These are phyloP conservation scores for Sporothrix variecibatus DNA, from an alignment of 2,329 filamentous ascomycete species.

Conservation along the genomic window DNA sequence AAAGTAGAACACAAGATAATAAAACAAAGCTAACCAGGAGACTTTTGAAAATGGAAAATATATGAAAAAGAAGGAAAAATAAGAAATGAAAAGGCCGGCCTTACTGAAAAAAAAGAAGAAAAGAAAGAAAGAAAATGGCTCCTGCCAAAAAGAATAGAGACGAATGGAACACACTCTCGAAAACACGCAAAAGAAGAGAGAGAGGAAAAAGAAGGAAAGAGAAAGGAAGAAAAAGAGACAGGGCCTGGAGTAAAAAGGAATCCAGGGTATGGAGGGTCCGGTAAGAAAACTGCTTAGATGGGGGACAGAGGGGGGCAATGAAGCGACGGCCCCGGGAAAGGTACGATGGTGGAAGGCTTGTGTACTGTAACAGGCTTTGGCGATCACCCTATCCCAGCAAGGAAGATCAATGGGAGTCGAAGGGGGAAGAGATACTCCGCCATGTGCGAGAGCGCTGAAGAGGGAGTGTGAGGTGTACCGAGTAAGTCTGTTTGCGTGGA, in stretches of 20 bases:
- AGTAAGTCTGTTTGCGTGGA: background rate
- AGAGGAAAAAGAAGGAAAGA: constrained; percentile 17
- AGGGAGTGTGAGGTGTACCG: background rate
- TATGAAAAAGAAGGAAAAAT: constrained; percentile 19
- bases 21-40: background rate
- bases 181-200: constrained; percentile 23
- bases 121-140: constrained; percentile 27
- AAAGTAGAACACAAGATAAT: constrained; percentile 26
- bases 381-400: constrained; percentile 22
- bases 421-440: background rate
- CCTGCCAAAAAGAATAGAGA: constrained; percentile 2
- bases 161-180: constrained; percentile 22
- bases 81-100: constrained; percentile 25
- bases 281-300: constrained; percentile 27
- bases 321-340: constrained; percentile 16
- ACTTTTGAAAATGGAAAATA: background rate
- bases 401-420: constrained; percentile 8
- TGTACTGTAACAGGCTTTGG: constrained; percentile 21
- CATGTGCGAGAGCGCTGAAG: background rate
- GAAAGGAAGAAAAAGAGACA: constrained; percentile 4
- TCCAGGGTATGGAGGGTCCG: constrained; percentile 22
- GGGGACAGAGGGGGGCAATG: background rate
- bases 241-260: constrained; percentile 24
- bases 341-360: background rate
- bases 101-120: constrained; percentile 29